Conservation (phyloP, 2,329 filamentous ascomycete genomes). For the Aspergillus proliferans region DNA sequence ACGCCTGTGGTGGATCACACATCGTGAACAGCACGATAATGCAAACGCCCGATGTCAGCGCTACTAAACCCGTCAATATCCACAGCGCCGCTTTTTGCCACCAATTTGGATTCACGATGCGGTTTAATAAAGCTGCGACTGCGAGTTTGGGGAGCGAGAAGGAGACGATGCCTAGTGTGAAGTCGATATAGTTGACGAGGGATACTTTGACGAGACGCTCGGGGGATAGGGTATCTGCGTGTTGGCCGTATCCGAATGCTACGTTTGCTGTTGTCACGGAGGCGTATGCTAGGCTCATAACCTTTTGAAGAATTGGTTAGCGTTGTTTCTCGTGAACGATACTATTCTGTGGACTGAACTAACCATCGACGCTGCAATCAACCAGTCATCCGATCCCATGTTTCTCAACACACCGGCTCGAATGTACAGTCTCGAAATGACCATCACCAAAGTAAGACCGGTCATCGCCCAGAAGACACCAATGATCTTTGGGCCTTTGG, state of each 20-base stretch:
- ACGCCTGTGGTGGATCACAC: constrained; percentile 34
- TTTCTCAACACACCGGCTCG: constrained; percentile 22
- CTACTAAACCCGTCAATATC: constrained; percentile 24
- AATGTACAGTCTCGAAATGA: constrained; percentile 25
- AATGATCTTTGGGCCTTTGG: constrained; percentile 27
- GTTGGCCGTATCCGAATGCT: constrained; percentile 34
- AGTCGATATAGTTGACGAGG: constrained; percentile 20
- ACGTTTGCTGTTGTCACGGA: background rate
- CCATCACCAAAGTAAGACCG: constrained; percentile 22
- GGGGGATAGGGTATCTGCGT: constrained; percentile 27
- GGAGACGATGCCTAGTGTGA: constrained; percentile 23
- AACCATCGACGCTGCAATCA: constrained; percentile 31
- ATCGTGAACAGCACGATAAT: constrained; percentile 40
- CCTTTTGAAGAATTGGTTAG: constrained; percentile 11
- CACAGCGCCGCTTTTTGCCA: constrained; percentile 15
- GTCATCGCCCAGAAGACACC: constrained; percentile 25
- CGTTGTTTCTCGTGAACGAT: constrained; percentile 1
- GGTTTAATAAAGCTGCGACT: constrained; percentile 19
- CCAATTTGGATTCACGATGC: constrained; percentile 20
- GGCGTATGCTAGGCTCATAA: constrained; percentile 22
- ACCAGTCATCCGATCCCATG: constrained; percentile 32
- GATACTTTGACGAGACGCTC: constrained; percentile 23
- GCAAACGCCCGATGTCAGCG: constrained; percentile 27
- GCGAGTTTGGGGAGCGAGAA: constrained; percentile 26
- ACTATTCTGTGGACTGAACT: constrained; percentile 1